Conservation (phyloP, 352 stramenopile species). For the Stramenopiles sp. region DNA sequence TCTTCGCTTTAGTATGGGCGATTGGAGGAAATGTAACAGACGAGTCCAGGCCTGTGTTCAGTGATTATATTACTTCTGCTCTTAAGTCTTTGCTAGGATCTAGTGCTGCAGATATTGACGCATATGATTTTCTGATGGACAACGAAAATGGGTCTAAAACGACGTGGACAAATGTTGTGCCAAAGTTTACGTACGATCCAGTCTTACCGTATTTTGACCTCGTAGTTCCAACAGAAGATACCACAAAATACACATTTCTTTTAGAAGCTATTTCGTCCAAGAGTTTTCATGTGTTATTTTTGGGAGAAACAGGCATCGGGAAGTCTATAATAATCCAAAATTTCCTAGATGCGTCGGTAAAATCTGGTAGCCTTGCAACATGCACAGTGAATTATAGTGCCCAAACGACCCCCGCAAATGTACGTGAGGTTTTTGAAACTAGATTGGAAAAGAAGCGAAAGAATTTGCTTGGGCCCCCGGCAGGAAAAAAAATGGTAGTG, state of each 20-base stretch:
- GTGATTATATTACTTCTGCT: conserved; percentile 1
- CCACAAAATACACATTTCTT: conserved; percentile 71
- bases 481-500: conserved; percentile 56
- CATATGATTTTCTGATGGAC: conserved; percentile 54
- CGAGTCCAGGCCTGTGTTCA: conserved; percentile 22
- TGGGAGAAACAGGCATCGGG: conserved; percentile 68
- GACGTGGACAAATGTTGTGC: conserved; percentile 63
- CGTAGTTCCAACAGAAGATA: conserved; percentile 79
- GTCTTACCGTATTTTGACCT: conserved; percentile 73
- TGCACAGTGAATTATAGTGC: conserved; percentile 66
- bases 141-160: conserved; percentile 43
- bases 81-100: background rate
- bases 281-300: conserved; percentile 59
- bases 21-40: conserved; percentile 64
- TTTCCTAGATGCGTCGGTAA: conserved; percentile 62
- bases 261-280: conserved; percentile 59
- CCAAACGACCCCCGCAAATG: conserved; percentile 60
- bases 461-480: conserved; percentile 64
- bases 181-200: conserved; percentile 55
- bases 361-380: conserved; percentile 47
- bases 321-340: conserved; percentile 72
- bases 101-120: background rate
- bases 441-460: conserved; percentile 86
- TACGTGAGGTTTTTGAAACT: conserved; percentile 62
- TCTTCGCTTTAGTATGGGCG: conserved; percentile 57